Conservation (phyloP, 2,329 filamentous ascomycete genomes). For the Tolypocladium endophyticum region DNA sequence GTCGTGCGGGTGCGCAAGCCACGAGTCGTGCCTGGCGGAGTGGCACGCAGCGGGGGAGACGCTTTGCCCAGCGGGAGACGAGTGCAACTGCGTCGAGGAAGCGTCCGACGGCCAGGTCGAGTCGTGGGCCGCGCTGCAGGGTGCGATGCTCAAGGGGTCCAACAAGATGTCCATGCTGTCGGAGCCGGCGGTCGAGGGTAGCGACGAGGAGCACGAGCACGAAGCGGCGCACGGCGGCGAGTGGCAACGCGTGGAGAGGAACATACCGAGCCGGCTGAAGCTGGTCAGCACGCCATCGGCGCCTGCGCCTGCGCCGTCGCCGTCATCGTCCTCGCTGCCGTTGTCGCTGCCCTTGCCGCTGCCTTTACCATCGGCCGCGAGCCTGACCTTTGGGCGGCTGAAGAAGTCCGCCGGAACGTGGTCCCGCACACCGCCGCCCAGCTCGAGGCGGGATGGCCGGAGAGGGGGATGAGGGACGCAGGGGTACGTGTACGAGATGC, state of each 20-base stretch:
- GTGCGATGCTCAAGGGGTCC: constrained; percentile 23
- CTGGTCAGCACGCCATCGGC: constrained; percentile 11
- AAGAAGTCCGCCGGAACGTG: constrained; percentile 37
- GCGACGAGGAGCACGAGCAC: constrained; percentile 19
- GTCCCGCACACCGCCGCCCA: constrained; percentile 31
- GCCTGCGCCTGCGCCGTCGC: constrained; percentile 5
- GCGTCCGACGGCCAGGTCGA: constrained; percentile 48
- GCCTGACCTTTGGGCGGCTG: constrained; percentile 39
- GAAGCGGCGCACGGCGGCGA: constrained; percentile 10
- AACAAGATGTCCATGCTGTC: constrained; percentile 13
- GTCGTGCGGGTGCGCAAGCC: constrained; percentile 50
- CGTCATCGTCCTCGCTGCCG: constrained; percentile 11
- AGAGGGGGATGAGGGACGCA: constrained; percentile 5
- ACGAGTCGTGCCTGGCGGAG: constrained; percentile 47
- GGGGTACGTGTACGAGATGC: background rate
- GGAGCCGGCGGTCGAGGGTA: constrained; percentile 15
- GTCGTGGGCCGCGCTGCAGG: constrained; percentile 42
- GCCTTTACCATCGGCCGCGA: constrained; percentile 24
- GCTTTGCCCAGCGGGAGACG: constrained; percentile 52
- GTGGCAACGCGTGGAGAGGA: constrained; percentile 17
- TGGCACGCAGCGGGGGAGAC: constrained; percentile 48
- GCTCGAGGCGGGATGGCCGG: constrained; percentile 24
- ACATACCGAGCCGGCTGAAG: constrained; percentile 10
- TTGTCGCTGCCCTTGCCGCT: constrained; percentile 7
- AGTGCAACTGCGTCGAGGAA: constrained; percentile 50